Conservation (phyloP, 768 basidiomycete genomes). For the Podaxis sp. region DNA sequence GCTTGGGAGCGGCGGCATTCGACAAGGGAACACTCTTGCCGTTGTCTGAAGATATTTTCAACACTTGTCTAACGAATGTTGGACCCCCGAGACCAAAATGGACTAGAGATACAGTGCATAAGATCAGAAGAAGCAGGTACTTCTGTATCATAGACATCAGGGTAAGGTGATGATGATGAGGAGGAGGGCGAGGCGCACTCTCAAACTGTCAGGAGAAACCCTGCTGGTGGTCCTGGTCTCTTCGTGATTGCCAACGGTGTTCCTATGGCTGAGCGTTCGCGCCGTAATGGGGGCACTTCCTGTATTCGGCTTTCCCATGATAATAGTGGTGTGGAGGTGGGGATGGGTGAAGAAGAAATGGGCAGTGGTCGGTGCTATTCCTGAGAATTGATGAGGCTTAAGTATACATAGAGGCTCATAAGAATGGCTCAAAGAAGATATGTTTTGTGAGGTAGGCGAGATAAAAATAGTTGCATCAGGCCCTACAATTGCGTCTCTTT, state of each 20-base stretch:
- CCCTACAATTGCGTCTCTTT: background rate
- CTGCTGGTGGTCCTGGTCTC: background rate
- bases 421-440: too few relatives aligned
- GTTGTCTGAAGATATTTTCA: background rate
- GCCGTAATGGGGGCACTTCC: background rate
- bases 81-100: background rate
- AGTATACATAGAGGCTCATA: background rate
- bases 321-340: background rate
- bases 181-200: background rate
- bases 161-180: background rate
- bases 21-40: background rate
- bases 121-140: background rate
- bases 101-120: background rate
- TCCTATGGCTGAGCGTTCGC: background rate
- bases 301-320: background rate
- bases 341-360: background rate
- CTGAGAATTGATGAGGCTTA: background rate
- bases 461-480: slow-evolving; percentile 5
- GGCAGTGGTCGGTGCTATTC: background rate
- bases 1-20: slow-evolving; percentile 35
- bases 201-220: background rate
- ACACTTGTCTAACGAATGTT: background rate
- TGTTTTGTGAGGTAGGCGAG: background rate
- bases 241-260: background rate
- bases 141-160: background rate